Conservation (phyloP, 257 asterid species). For the Solanum pinnatisectum region DNA sequence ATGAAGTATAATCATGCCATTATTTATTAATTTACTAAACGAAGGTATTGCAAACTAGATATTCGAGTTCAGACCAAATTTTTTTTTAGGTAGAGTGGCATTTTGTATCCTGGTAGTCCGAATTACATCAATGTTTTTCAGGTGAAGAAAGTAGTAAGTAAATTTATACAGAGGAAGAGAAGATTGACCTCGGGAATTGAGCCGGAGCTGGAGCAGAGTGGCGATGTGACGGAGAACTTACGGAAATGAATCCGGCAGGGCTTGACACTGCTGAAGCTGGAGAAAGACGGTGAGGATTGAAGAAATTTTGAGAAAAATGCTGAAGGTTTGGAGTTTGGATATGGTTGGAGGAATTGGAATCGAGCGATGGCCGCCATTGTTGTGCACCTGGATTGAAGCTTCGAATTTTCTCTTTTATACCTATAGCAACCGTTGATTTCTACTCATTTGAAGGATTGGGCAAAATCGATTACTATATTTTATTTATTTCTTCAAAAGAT, state of each 20-base stretch:
- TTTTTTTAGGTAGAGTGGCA: neutral
- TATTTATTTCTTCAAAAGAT: neutral
- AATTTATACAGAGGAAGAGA: neutral
- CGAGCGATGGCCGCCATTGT: slow-evolving; percentile 54
- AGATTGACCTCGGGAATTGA: slow-evolving; percentile 25
- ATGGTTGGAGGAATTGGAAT: slow-evolving; percentile 43
- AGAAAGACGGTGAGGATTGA: slow-evolving; percentile 12
- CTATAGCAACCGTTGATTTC: neutral
- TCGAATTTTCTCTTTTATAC: neutral
- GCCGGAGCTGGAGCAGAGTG: slow-evolving; percentile 19
- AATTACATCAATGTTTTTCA: neutral
- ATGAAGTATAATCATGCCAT: neutral
- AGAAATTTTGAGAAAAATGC: slow-evolving; percentile 17
- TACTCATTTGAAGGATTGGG: neutral
- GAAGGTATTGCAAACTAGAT: neutral
- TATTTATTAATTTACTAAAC: neutral
- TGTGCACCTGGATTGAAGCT: neutral
- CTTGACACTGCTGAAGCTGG: slow-evolving; percentile 3
- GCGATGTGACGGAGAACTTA: slow-evolving; percentile 28
- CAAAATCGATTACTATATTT: neutral
- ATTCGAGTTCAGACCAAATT: neutral
- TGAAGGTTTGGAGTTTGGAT: slow-evolving; percentile 28
- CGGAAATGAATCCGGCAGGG: slow-evolving; percentile 24
- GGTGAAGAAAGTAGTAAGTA: neutral
- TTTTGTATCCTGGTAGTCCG: neutral